Percentiles rank a stretch among this genome's conserved stretches.
Conservation (phyloP, 352 stramenopile genomes). For the Globisporangium ultimum region DNA sequence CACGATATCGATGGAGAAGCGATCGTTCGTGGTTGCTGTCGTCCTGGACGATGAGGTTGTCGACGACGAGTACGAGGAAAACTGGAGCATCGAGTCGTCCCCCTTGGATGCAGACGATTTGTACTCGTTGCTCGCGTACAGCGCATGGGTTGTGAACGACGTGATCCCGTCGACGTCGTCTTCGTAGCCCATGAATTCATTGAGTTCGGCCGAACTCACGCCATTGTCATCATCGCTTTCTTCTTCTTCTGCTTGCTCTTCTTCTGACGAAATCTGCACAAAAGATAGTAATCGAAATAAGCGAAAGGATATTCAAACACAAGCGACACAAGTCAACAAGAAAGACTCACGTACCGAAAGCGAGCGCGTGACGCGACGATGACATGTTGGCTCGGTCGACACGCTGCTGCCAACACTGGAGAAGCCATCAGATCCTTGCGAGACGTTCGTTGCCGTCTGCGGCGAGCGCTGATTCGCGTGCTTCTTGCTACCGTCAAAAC, state of each 20-base stretch:
- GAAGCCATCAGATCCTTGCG: slow-evolving; percentile 28
- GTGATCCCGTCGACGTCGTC: slow-evolving; percentile 36
- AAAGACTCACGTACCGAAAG: slow-evolving; percentile 42
- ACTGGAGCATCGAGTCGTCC: slow-evolving; percentile 5
- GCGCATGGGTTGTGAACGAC: slow-evolving; percentile 35
- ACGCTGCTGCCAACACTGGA: slow-evolving; percentile 63
- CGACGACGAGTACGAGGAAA: slow-evolving; percentile 4
- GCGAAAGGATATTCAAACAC: slow-evolving; percentile 11
- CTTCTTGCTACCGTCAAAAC: slow-evolving; percentile 22
- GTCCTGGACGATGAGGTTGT: background rate
- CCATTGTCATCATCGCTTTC: background rate
- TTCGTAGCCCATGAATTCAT: slow-evolving; percentile 58
- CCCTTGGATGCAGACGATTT: slow-evolving; percentile 1
- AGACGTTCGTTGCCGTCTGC: slow-evolving; percentile 11
- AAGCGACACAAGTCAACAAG: slow-evolving; percentile 6
- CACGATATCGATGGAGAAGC: slow-evolving; percentile 12
- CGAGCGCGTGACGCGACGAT: slow-evolving; percentile 54
- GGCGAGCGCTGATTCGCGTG: slow-evolving; percentile 10
- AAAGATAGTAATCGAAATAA: background rate
- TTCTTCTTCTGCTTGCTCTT: too few species aligned
- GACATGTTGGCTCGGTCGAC: slow-evolving; percentile 45
- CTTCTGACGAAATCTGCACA: slow-evolving; percentile 15
- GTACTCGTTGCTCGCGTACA: slow-evolving; percentile 24
- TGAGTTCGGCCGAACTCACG: slow-evolving; percentile 37
- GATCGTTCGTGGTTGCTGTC: background rate